Conservation (phyloP, 257 asterid genomes). For the Solanum chaucha region DNA sequence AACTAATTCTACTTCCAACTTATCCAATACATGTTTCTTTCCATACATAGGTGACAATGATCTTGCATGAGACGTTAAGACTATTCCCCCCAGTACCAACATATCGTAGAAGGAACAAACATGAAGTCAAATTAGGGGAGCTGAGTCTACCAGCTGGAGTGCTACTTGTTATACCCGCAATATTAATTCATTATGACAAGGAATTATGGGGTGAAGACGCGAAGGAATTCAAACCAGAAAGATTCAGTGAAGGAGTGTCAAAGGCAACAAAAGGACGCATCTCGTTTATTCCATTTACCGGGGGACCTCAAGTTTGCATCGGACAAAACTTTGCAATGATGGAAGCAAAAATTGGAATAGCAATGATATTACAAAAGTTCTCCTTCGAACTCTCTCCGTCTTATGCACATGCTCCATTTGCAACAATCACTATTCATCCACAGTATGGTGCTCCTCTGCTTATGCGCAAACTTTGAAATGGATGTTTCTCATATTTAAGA, state of each 20-base stretch:
- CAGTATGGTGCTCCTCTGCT: conserved; percentile 7
- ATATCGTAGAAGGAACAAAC: background rate
- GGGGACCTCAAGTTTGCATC: background rate
- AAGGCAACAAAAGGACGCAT: no score
- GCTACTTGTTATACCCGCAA: conserved; percentile 8
- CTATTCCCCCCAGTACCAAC: conserved; percentile 15
- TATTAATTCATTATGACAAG: conserved; percentile 14
- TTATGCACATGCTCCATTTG: no score
- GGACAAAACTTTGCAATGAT: background rate
- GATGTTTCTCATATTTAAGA: background rate
- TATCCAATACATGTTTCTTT: background rate
- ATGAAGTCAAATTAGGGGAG: conserved; percentile 12
- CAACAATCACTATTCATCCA: no score
- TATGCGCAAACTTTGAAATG: conserved; percentile 8
- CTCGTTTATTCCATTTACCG: no score
- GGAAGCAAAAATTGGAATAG: background rate
- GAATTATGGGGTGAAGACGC: background rate
- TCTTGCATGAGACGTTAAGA: conserved; percentile 19
- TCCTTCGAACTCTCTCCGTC: no score
- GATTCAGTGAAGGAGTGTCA: no score
- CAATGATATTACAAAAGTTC: background rate
- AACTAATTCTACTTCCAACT: no score
- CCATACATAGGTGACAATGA: conserved; percentile 23
- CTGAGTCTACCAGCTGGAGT: conserved; percentile 7
- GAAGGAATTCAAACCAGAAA: no score